Evolutionary conservation across 148 eudicot genomes (phyloP), one percentile per base, ranked within the genome.

Genomic region (Vaccinium vitisidaea): DNA sequence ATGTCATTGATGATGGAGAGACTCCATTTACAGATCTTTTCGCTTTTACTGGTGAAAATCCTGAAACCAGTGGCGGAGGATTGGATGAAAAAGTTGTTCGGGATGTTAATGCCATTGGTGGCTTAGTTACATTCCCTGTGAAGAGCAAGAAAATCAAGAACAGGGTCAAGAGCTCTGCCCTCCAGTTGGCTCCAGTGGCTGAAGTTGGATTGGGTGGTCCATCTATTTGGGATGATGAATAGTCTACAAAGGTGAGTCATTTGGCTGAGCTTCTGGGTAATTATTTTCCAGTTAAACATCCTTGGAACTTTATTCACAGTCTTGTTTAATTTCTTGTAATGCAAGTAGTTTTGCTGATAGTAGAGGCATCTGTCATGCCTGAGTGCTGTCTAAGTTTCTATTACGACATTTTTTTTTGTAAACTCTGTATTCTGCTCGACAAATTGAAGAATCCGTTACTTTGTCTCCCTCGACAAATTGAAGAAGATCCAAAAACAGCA

Each of bases 131-230:
- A 32, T 78, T 81, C 78, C 85, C 92, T 18, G 79, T 39, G 61
- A 93, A 91, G 88, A 90, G 83, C 84, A 91, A 89, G 92, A 93
- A 94, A 87, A 80, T 65, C n/a, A 94, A 90, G 85, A 87, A 83
- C 55, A 77, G 61, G 82, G 85, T 71, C 54, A 58, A 77, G 50
- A 83, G 73, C 39, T 67, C 90, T 59, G 87, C 80, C 6, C 89
- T 90, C 81, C 88, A 88, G 86, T 86, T 89, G 80, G 63, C 86
- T 19, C 88, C 87, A 81, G 88, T 30, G 49, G 84, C 86, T 85
- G 91, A 93, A 79, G 90, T 95, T 88, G 99, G 99, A 75, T 83
- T 93, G 80, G 98, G 98, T 46, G 99, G 99, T 23, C 87, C 89
- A 78, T 94, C 99, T 39, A 91, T 95, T 39, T 97, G 99, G 99